phyloP scores from a whole-genome alignment of 2,329 filamentous ascomycete species.

The Neoscytalidium dimidiatum region DNA sequence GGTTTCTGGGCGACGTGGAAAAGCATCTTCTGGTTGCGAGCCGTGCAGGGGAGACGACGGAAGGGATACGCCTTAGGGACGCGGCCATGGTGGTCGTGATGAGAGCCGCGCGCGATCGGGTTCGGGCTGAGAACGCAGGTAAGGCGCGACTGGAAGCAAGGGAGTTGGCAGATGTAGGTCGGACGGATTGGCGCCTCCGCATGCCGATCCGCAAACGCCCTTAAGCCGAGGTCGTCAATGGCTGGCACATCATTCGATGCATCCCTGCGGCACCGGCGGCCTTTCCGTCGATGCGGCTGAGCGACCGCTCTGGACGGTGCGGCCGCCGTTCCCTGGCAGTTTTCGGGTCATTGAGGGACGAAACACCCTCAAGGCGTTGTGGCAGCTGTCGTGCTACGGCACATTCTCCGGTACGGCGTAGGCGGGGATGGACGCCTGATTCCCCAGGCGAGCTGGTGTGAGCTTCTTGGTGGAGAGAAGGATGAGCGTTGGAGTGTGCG shows the following conservation, averaged over 20 bases:
- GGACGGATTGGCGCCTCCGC: slow-evolving; percentile 18
- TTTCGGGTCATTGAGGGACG: slow-evolving; percentile 10
- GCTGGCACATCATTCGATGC: slow-evolving; percentile 17
- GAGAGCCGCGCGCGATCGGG: slow-evolving; percentile 12
- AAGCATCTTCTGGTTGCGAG: slow-evolving; percentile 38
- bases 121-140: not conserved
- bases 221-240: slow-evolving; percentile 19
- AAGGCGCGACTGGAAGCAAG: slow-evolving; percentile 11
- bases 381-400: not conserved
- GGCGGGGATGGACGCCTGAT: slow-evolving; percentile 14
- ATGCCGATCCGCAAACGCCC: slow-evolving; percentile 8
- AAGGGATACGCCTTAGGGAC: slow-evolving; percentile 19
- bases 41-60: slow-evolving; percentile 24
- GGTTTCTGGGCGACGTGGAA: slow-evolving; percentile 42
- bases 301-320: slow-evolving; percentile 1
- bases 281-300: slow-evolving; percentile 18
- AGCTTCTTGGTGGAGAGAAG: not conserved
- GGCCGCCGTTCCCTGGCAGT: not conserved
- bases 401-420: not conserved
- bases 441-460: not conserved
- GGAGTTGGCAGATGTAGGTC: slow-evolving; percentile 10
- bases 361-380: not conserved
- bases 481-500: slow-evolving; percentile 7
- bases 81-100: slow-evolving; percentile 27
- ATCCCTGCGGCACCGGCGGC: slow-evolving; percentile 17